phyloP scores from a whole-genome alignment of 75 land plant species.

The Pinus taeda region DNA sequence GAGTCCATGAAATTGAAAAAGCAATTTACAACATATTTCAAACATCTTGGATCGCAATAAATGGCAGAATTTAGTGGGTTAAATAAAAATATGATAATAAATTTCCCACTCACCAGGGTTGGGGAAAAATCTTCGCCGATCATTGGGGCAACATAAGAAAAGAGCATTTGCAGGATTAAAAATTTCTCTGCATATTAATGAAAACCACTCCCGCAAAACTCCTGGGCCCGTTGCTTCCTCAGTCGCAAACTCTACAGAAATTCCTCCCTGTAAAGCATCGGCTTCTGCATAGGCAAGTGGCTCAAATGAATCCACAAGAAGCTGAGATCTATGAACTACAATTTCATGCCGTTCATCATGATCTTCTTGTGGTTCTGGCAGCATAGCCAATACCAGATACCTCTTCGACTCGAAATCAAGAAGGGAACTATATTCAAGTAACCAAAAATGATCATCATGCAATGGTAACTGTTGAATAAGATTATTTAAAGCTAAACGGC shows the following conservation, averaged over 20 bases:
- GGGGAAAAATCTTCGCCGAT: slow-evolving; percentile 77
- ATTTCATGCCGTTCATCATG: slow-evolving; percentile 63
- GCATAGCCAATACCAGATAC: slow-evolving; percentile 57
- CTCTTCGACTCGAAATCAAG: slow-evolving; percentile 50
- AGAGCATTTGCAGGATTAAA: slow-evolving; percentile 82
- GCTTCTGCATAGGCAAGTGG: slow-evolving; percentile 54
- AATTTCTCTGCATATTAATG: slow-evolving; percentile 75
- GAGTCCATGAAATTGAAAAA: too few relatives aligned
- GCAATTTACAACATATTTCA: too few relatives aligned
- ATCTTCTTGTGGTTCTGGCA: slow-evolving; percentile 55
- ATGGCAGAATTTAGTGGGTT: too few relatives aligned
- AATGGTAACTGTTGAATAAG: slow-evolving; percentile 52
- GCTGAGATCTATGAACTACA: slow-evolving; percentile 60
- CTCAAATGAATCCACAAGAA: slow-evolving; percentile 61
- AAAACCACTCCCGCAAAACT: slow-evolving; percentile 92
- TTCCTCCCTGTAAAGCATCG: slow-evolving; percentile 54
- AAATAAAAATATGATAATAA: neutral
- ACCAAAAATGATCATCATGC: slow-evolving; percentile 54
- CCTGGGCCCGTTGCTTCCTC: slow-evolving; percentile 99
- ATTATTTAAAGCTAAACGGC: slow-evolving; percentile 33
- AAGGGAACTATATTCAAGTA: slow-evolving; percentile 51
- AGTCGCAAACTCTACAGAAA: slow-evolving; percentile 85
- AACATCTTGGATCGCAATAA: too few relatives aligned
- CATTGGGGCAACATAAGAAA: slow-evolving; percentile 74
- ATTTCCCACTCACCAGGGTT: slow-evolving; percentile 63